Conservation (phyloP, 2,329 filamentous ascomycete genomes). For the Scytalidium lignicola region DNA sequence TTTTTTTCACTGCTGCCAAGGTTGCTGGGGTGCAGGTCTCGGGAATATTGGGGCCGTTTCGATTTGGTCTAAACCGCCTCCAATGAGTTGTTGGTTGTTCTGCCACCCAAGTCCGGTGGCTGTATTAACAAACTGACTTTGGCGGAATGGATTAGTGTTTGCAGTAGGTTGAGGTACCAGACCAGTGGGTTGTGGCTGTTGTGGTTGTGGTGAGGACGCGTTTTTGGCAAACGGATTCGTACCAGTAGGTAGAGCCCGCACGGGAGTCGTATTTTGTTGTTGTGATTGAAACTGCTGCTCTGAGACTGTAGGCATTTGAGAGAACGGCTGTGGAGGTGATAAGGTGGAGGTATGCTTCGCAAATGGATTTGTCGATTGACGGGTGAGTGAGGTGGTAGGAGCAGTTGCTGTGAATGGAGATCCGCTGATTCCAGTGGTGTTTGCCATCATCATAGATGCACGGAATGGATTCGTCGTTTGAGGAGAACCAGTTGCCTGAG, state of each 20-base stretch:
- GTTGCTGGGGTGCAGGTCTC: conserved; percentile 60
- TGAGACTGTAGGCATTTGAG: conserved; percentile 19
- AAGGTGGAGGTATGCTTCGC: conserved; percentile 52
- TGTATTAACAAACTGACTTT: conserved; percentile 86
- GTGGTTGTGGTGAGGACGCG: conserved; percentile 15
- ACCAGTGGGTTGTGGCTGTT: conserved; percentile 28
- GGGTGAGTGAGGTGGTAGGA: conserved; percentile 40
- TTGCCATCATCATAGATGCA: conserved; percentile 73
- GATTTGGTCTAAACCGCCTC: conserved; percentile 74
- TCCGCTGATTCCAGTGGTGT: conserved; percentile 41
- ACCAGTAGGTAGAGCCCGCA: conserved; percentile 57
- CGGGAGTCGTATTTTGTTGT: conserved; percentile 41
- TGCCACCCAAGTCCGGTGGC: conserved; percentile 88
- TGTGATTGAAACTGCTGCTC: conserved; percentile 31
- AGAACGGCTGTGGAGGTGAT: conserved; percentile 29
- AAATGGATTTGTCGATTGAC: conserved; percentile 82
- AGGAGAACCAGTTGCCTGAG: conserved; percentile 34
- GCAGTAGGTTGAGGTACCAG: conserved; percentile 75
- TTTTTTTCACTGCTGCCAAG: conserved; percentile 44
- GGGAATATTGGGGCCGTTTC: conserved; percentile 83
- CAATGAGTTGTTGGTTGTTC: conserved; percentile 68
- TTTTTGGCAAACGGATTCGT: conserved; percentile 67
- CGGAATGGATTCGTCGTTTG: conserved; percentile 88
- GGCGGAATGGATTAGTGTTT: conserved; percentile 90
- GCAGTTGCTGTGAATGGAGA: conserved; percentile 36